Evolutionary conservation across 1,284 basidiomycete species (phyloP).

Genomic region (Agroathelia rolfsii): DNA sequence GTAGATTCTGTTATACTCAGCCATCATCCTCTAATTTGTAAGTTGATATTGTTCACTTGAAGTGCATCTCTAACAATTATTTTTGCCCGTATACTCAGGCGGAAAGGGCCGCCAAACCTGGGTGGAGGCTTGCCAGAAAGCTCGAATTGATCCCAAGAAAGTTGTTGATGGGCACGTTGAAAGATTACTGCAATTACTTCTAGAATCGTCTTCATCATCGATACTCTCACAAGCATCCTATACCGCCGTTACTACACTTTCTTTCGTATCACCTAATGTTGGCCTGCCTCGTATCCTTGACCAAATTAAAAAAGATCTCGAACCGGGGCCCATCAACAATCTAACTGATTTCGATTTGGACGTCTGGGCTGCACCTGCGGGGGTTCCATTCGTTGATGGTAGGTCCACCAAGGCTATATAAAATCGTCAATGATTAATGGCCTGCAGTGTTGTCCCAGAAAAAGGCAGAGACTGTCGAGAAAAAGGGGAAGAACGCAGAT

Average conservation of each 20-base stretch:
- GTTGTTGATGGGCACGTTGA: slow-evolving; percentile 44
- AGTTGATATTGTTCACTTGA: slow-evolving; percentile 16
- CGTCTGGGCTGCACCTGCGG: slow-evolving; percentile 80
- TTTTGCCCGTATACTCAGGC: slow-evolving; percentile 22
- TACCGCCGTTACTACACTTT: slow-evolving; percentile 65
- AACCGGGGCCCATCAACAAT: slow-evolving; percentile 43
- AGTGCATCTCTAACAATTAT: background rate
- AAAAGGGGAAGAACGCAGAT: slow-evolving; percentile 80
- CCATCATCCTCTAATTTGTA: slow-evolving; percentile 68
- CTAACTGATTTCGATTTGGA: slow-evolving; percentile 69
- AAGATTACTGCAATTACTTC: slow-evolving; percentile 37
- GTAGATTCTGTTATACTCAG: slow-evolving; percentile 57
- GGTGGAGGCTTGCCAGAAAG: slow-evolving; percentile 75
- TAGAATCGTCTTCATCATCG: slow-evolving; percentile 33
- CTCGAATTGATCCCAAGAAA: slow-evolving; percentile 56
- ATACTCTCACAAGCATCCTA: slow-evolving; percentile 57
- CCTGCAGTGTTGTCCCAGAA: slow-evolving; percentile 53
- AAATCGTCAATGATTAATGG: slow-evolving; percentile 7
- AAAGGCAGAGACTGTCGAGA: slow-evolving; percentile 41
- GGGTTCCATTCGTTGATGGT: slow-evolving; percentile 74
- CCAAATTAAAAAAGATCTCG: slow-evolving; percentile 56
- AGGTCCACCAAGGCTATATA: too few species aligned
- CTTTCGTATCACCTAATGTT: slow-evolving; percentile 65
- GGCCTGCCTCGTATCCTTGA: slow-evolving; percentile 64
- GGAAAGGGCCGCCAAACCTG: slow-evolving; percentile 57